These are phyloP conservation scores for Calocybe gambosa DNA, from an alignment of 1,284 basidiomycete species.

Conservation along the genomic window DNA sequence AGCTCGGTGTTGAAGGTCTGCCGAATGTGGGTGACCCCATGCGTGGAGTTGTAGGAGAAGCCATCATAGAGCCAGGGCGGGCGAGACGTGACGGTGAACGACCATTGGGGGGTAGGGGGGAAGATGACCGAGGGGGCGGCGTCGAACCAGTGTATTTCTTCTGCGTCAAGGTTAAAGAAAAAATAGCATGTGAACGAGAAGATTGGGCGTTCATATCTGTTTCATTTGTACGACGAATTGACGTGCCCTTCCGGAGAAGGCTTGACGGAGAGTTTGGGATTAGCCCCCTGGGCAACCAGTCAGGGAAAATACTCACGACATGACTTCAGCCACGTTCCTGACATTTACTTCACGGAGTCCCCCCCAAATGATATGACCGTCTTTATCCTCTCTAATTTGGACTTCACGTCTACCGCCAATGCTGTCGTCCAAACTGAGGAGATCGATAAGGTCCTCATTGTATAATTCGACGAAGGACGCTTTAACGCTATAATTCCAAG, in stretches of 20 bases:
- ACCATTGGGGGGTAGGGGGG: conserved; percentile 63
- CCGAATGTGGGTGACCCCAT: conserved; percentile 71
- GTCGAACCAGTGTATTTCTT: conserved; percentile 70
- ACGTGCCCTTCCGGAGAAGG: conserved; percentile 80
- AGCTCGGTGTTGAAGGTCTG: conserved; percentile 71
- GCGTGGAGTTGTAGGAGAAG: conserved; percentile 33
- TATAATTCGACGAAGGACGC: conserved; percentile 96
- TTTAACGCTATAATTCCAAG: conserved; percentile 73
- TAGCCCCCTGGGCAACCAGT: conserved; percentile 7
- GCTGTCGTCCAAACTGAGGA: conserved; percentile 68
- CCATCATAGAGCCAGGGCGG: conserved; percentile 68
- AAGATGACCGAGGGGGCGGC: conserved; percentile 63
- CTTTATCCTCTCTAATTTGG: conserved; percentile 94
- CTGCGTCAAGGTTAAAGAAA: conserved; percentile 91
- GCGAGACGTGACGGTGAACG: conserved; percentile 75
- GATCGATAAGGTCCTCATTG: conserved; percentile 94
- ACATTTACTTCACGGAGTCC: conserved; percentile 91
- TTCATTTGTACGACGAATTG: conserved; percentile 90
- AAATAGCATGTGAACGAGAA: conserved; percentile 97
- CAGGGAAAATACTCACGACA: conserved; percentile 60
- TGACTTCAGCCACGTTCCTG: conserved; percentile 79
- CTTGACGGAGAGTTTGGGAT: conserved; percentile 29
- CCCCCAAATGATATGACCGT: conserved; percentile 95
- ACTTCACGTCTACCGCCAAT: conserved; percentile 72
- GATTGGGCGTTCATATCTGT: conserved; percentile 99